Percentiles rank a stretch among this genome's conserved stretches.
Evolutionary conservation across 768 basidiomycete species (phyloP).

Genomic region (Russula griseocarnosa): DNA sequence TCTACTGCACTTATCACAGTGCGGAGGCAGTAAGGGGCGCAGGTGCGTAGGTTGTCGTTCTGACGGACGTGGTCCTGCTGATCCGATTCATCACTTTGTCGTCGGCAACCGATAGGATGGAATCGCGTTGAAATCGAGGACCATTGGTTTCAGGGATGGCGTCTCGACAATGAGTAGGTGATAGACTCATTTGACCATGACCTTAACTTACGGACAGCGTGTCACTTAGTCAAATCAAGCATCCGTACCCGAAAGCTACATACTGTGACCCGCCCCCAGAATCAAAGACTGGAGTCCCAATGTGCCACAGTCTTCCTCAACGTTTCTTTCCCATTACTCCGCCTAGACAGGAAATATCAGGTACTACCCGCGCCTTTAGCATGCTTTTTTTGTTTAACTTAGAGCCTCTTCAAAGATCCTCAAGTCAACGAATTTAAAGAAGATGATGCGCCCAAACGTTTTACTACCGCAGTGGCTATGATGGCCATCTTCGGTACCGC

Average conservation of each 20-base stretch:
- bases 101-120: slow-evolving; percentile 38
- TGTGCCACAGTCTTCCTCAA: slow-evolving; percentile 46
- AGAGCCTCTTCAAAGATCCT: not conserved
- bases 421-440: not conserved
- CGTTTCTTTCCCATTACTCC: slow-evolving; percentile 32
- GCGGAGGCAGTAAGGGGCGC: slow-evolving; percentile 42
- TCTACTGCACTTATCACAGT: slow-evolving; percentile 39
- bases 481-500: not conserved
- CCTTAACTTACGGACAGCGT: not conserved
- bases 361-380: slow-evolving; percentile 27
- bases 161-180: slow-evolving; percentile 33
- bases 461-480: not conserved
- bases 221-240: slow-evolving; percentile 33
- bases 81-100: not conserved
- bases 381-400: not conserved
- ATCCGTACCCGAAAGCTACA: slow-evolving; percentile 41
- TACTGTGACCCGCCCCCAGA: slow-evolving; percentile 41
- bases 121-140: slow-evolving; percentile 44
- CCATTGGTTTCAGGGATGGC: slow-evolving; percentile 39
- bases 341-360: slow-evolving; percentile 33
- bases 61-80: too few relatives aligned
- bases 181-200: not conserved
- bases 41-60: slow-evolving; percentile 35
- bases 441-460: not conserved
- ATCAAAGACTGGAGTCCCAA: slow-evolving; percentile 37